Evolutionary conservation across 2,329 filamentous ascomycete species (phyloP).

Genomic region (Xylariaceae sp.): DNA sequence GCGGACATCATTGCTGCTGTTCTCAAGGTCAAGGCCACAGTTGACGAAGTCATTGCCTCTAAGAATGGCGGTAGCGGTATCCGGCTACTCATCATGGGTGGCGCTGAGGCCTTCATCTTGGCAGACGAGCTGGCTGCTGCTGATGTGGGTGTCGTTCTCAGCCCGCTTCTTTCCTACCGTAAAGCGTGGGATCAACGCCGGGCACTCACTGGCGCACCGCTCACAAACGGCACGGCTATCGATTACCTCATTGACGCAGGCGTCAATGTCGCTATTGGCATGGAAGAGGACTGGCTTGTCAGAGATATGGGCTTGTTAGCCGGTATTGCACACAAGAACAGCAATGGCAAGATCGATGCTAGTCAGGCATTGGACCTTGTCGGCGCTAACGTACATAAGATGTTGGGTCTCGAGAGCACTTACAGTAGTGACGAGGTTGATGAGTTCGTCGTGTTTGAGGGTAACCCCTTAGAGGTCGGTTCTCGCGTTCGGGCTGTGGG

Average conservation of each 20-base stretch:
- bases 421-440: slow-evolving; percentile 17
- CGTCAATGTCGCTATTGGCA: slow-evolving; percentile 52
- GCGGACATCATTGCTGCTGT: slow-evolving; percentile 58
- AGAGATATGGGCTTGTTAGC: slow-evolving; percentile 56
- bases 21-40: slow-evolving; percentile 52
- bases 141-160: slow-evolving; percentile 54
- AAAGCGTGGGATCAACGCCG: slow-evolving; percentile 57
- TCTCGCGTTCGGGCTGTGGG: slow-evolving; percentile 51
- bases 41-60: slow-evolving; percentile 41
- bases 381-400: slow-evolving; percentile 50
- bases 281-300: slow-evolving; percentile 58
- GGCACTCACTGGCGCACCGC: slow-evolving; percentile 57
- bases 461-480: slow-evolving; percentile 56
- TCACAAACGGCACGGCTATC: slow-evolving; percentile 59
- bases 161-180: slow-evolving; percentile 52
- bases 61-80: slow-evolving; percentile 31
- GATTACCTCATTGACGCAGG: slow-evolving; percentile 55
- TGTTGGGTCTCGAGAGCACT: slow-evolving; percentile 45
- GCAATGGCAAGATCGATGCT: slow-evolving; percentile 49
- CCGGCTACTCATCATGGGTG: slow-evolving; percentile 55
- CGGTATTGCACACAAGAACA: slow-evolving; percentile 54
- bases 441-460: slow-evolving; percentile 60
- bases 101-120: slow-evolving; percentile 57
- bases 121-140: slow-evolving; percentile 54
- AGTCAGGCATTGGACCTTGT: slow-evolving; percentile 53